Base-by-base conservation (phyloP, 352 stramenopile genomes). In the Pythium dissimile region DNA sequence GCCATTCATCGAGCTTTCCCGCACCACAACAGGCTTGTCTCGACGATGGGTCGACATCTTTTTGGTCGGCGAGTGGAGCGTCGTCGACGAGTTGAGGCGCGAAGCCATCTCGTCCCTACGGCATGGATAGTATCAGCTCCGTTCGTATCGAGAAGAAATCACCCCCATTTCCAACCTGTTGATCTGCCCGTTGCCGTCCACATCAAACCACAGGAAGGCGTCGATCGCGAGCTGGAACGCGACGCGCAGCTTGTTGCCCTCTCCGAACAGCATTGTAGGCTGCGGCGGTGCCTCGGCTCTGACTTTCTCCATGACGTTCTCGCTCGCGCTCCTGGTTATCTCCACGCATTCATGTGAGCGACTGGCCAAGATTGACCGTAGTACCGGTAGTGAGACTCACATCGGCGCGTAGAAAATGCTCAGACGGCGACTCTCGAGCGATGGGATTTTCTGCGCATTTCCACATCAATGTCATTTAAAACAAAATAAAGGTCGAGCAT, bases 121-220 rank as follows among this genome's bases (percentile, higher is more conserved):
- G 26, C 23, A 56, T 21, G 18, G 20, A 13, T 20, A 23, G 16
- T 46, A 11, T 39, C 16, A 12, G 45, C 10, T 24, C 13, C 45
- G 45, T 12, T 13, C 13, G 20, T 13, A 5, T n/a, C n/a, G n/a
- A n/a, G n/a, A n/a, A n/a, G n/a, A n/a, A n/a, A n/a, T n/a, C n/a
- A n/a, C n/a, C n/a, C n/a, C 66, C 65, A 86, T 86, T 50, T 87
- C 71, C 5, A 58, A 86, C 80, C 74, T 67, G 54, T 89, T 88
- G 69, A 95, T 94, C 18, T 78, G 52, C 0, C 86, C 86, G 42
- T 80, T 77, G 13, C 85, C 84, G 35, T 91, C 77, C 2, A 81
- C 71, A 41, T 96, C 86, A 64, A 96, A 95, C 77, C 81, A 90
- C 34, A 95, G 53, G 57, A 92, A 96, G 10, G 85, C 80, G 34